A percentile compares a stretch with the other conserved stretches of the same genome.
Evolutionary conservation across 768 basidiomycete genomes (phyloP).

Genomic region (Imleria badia): DNA sequence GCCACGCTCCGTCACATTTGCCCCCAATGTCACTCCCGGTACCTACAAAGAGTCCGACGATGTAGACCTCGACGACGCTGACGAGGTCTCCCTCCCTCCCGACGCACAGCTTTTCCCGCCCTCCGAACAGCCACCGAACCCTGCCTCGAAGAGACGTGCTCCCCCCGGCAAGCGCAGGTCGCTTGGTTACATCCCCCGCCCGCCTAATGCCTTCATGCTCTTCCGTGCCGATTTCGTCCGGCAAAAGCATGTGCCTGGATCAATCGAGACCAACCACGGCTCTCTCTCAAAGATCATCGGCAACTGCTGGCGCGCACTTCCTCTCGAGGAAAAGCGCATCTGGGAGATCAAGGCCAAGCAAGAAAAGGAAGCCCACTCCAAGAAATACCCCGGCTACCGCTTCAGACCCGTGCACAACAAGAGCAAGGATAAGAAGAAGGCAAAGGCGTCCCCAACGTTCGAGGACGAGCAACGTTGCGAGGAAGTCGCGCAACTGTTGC

Average conservation of each 20-base stretch:
- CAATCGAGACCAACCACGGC: conserved; percentile 50
- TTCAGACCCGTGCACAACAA: conserved; percentile 48
- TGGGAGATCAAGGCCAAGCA: conserved; percentile 76
- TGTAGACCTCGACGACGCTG: conserved; percentile 16
- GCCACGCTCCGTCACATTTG: conserved; percentile 57
- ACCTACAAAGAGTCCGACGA: conserved; percentile 44
- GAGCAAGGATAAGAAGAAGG: conserved; percentile 45
- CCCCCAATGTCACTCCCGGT: conserved; percentile 58
- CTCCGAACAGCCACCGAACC: conserved; percentile 39
- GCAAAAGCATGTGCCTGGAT: conserved; percentile 50
- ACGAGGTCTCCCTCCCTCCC: conserved; percentile 33
- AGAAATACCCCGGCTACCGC: conserved; percentile 63
- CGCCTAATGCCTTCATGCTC: conserved; percentile 37
- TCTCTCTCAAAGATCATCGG: conserved; percentile 52
- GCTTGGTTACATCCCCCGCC: conserved; percentile 40
- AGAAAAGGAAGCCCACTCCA: conserved; percentile 72
- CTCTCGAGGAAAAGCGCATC: conserved; percentile 64
- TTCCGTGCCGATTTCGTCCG: conserved; percentile 38
- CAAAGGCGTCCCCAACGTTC: conserved; percentile 13
- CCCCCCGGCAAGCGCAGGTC: conserved; percentile 65
- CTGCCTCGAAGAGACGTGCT: conserved; percentile 44
- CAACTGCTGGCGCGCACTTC: conserved; percentile 65
- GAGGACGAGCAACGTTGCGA: conserved; percentile 39
- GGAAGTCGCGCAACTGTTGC: conserved; percentile 59
- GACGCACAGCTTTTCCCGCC: conserved; percentile 54